Evolutionary conservation across 2,329 filamentous ascomycete genomes (phyloP), one percentile per base, ranked within the genome.

Genomic region (Massarina eburnea): DNA sequence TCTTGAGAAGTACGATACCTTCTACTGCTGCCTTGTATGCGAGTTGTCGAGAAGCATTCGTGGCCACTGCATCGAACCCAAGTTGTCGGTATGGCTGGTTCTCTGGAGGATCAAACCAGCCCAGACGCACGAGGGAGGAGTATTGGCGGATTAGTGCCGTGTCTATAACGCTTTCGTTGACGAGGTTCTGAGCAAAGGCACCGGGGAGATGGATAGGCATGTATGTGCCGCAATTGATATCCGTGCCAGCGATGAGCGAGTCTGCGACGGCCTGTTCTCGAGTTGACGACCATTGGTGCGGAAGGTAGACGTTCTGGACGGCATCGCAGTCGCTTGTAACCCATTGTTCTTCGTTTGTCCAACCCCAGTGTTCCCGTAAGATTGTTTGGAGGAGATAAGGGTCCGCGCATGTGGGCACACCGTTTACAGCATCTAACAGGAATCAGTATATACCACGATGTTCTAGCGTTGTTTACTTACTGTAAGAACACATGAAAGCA

Each of bases 311-410:
- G 57, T 85, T 79, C 34, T 78, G 71, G 1, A 86, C 73, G 0
- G 85, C 79, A 45, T 83, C 82, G 53, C 85, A 88, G 58, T 88
- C 85, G 14, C 78, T 81, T 1, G 81, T 83, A 27, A 88, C 76
- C 60, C 79, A 85, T 49, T 85, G 80, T 39, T 83, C 76, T 34
- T 81, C 75, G 2, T 78, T 74, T 0, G 76, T 80, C 76, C 83
- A 89, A 34, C 74, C 76, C 81, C 84, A 89, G 56, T 83, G 80
- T 35, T 85, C 78, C 1, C 85, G 76, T 2, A 89, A 73, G 12
- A 89, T 72, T 0, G 79, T 79, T 50, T 84, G 75, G 27, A 88
- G 73, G 1, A 88, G 73, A 52, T 83, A 88, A 0, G 74, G 71
- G 52, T 81, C 80, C 0, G 82, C 81, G 54, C 85, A 88, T 2